phyloP scores from a whole-genome alignment of 306 rosid genomes.

The Sindora glabra region DNA sequence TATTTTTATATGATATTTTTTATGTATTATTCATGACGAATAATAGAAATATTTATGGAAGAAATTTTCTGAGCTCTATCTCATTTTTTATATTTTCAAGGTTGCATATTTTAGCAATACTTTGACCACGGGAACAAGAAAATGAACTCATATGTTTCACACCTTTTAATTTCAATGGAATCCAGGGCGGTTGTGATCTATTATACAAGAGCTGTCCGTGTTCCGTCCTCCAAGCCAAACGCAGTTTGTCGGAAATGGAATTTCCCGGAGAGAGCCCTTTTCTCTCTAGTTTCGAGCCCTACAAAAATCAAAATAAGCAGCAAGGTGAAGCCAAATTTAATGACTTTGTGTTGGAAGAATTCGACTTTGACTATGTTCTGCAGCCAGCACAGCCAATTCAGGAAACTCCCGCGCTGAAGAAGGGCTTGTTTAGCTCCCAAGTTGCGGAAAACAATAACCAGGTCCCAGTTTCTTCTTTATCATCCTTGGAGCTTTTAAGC shows the following conservation, averaged over 20 bases:
- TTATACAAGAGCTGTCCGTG: constrained; percentile 12
- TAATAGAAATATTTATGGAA: too few relatives aligned
- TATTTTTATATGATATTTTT: too few relatives aligned
- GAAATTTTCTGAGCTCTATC: too few relatives aligned
- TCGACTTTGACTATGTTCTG: constrained; percentile 16
- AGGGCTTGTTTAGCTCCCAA: constrained; percentile 6
- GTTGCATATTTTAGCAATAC: too few relatives aligned
- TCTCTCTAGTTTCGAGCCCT: constrained; percentile 9
- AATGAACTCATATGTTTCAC: not conserved
- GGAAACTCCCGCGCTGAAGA: not conserved
- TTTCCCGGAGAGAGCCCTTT: constrained; percentile 13
- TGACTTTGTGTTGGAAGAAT: constrained; percentile 21
- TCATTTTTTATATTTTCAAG: too few relatives aligned
- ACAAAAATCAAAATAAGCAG: constrained; percentile 14
- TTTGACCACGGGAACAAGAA: not conserved
- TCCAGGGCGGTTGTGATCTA: constrained; percentile 11
- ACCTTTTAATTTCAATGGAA: constrained; percentile 1
- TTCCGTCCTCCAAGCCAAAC: constrained; percentile 2
- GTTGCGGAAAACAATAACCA: not conserved
- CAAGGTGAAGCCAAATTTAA: constrained; percentile 19
- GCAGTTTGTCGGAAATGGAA: constrained; percentile 13
- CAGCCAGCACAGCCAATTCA: constrained; percentile 14
- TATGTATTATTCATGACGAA: too few relatives aligned
- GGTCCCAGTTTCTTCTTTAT: constrained; percentile 16
- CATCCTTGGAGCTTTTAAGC: constrained; percentile 47